These are phyloP conservation scores for Debaryomyces subglobosus DNA, from an alignment of 1,139 yeast species.

Conservation along the genomic window DNA sequence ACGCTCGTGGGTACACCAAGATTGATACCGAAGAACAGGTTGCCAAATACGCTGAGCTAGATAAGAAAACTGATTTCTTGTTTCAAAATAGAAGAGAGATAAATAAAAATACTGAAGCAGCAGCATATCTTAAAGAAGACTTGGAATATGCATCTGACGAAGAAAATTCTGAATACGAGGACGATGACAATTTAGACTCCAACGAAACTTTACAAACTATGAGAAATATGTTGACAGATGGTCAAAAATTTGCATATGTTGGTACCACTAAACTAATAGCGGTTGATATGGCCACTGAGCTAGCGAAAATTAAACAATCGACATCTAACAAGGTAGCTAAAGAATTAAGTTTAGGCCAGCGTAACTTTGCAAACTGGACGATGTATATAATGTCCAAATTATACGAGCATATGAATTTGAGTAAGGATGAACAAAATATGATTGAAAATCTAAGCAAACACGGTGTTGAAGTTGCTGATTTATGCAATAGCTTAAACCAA, in stretches of 20 bases:
- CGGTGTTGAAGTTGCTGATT: constrained; percentile 75
- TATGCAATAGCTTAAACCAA: constrained; percentile 59
- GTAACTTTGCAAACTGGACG: constrained; percentile 86
- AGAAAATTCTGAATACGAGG: constrained; percentile 32
- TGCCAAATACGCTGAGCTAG: constrained; percentile 70
- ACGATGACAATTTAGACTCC: constrained; percentile 49
- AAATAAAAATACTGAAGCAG: constrained; percentile 11
- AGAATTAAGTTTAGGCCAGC: constrained; percentile 69
- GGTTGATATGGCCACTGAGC: constrained; percentile 78
- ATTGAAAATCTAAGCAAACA: constrained; percentile 84
- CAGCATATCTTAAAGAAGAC: constrained; percentile 23
- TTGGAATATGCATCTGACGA: constrained; percentile 24
- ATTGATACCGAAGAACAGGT: constrained; percentile 90
- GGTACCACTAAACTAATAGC: constrained; percentile 79
- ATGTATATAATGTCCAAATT: constrained; percentile 69
- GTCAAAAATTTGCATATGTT: constrained; percentile 89
- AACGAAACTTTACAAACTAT: constrained; percentile 76
- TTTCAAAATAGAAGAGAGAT: constrained; percentile 41
- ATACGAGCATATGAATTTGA: constrained; percentile 79
- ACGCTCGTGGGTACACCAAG: constrained; percentile 74
- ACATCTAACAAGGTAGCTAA: constrained; percentile 57
- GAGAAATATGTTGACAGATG: constrained; percentile 75
- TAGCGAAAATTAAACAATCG: constrained; percentile 63
- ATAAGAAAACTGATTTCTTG: constrained; percentile 81
- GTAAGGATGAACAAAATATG: constrained; percentile 79